Evolutionary conservation across 2,329 filamentous ascomycete species (phyloP).

Genomic region (Fusarium torreyae): DNA sequence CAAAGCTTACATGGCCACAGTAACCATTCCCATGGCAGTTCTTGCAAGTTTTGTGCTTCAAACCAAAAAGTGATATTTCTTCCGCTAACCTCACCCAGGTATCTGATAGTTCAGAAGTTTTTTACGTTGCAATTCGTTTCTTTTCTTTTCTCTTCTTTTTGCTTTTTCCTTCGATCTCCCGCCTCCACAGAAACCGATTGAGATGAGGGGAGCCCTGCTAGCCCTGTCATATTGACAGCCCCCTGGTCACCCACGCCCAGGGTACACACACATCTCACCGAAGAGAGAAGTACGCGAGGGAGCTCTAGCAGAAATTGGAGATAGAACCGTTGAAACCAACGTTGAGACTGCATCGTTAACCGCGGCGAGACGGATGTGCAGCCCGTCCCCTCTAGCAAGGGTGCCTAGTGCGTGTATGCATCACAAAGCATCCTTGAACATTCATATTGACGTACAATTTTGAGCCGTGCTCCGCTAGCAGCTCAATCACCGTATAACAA

Average conservation of each 20-base stretch:
- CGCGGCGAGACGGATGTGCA: slow-evolving; percentile 42
- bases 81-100: slow-evolving; percentile 27
- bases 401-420: slow-evolving; percentile 34
- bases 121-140: slow-evolving; percentile 22
- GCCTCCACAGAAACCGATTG: slow-evolving; percentile 41
- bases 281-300: slow-evolving; percentile 21
- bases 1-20: neutral
- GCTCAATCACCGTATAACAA: slow-evolving; percentile 1
- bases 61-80: neutral
- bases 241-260: slow-evolving; percentile 26
- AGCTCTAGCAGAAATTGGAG: slow-evolving; percentile 9
- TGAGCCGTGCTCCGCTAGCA: slow-evolving; percentile 17
- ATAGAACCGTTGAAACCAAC: slow-evolving; percentile 20
- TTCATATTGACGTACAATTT: slow-evolving; percentile 23
- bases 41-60: neutral
- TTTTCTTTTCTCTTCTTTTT: slow-evolving; percentile 43
- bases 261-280: slow-evolving; percentile 14
- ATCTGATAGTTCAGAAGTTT: slow-evolving; percentile 18
- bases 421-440: slow-evolving; percentile 14
- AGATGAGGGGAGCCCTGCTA: slow-evolving; percentile 31
- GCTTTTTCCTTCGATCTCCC: slow-evolving; percentile 46
- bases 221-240: slow-evolving; percentile 17
- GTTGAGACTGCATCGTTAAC: slow-evolving; percentile 29
- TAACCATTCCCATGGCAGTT: no score
- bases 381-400: slow-evolving; percentile 33